A percentile compares a stretch with the other conserved stretches of the same genome.
Conservation (phyloP, 192 early-diverging fungal genomes). For the Coemansia biformis region DNA sequence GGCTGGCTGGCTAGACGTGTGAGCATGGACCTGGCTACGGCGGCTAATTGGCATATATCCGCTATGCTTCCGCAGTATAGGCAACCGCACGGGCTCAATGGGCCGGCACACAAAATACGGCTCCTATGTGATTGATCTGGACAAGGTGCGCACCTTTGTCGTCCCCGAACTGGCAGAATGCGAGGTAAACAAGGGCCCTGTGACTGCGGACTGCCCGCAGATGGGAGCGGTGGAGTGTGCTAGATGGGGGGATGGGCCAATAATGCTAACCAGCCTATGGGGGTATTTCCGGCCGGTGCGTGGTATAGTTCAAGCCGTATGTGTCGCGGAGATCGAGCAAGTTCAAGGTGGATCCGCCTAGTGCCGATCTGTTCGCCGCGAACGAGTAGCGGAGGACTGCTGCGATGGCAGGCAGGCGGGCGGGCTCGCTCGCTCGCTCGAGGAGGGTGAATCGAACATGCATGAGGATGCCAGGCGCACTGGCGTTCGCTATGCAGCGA, state of each 20-base stretch:
- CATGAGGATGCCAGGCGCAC: no score
- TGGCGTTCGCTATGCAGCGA: no score
- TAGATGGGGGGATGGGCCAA: no score
- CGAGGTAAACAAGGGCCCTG: constrained; percentile 24
- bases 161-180: constrained; percentile 42
- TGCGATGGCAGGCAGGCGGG: no score
- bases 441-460: no score
- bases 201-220: no score
- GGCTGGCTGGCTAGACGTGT: no score
- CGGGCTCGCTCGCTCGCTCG: no score
- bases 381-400: not conserved
- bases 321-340: constrained; percentile 40
- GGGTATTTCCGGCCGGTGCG: no score
- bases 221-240: no score
- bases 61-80: constrained; percentile 2
- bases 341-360: constrained; percentile 37
- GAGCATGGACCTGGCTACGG: no score
- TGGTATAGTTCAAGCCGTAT: constrained; percentile 49
- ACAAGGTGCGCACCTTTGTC: constrained; percentile 50
- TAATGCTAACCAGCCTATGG: constrained; percentile 2
- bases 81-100: constrained; percentile 51
- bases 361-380: constrained; percentile 12
- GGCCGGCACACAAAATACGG: constrained; percentile 52
- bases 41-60: no score
- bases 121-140: constrained; percentile 31